Conservation (phyloP, 2,329 filamentous ascomycete species). For the Lachnellula arida region DNA sequence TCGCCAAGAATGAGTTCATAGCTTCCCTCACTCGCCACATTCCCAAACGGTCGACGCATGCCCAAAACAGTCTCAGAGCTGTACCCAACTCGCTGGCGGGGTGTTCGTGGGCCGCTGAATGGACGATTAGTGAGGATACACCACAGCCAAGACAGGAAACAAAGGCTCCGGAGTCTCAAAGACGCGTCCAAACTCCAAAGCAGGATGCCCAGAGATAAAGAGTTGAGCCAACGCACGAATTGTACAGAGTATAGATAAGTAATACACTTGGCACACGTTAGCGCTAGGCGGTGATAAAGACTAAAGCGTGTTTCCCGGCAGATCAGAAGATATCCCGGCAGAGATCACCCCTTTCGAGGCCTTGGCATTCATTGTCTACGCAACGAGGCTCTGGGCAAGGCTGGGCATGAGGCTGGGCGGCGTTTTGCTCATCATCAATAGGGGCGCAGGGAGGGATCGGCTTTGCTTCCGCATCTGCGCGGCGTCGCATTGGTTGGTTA, state of each 20-base stretch:
- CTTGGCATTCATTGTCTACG: not conserved
- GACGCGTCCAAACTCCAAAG: constrained; percentile 2
- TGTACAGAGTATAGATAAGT: not conserved
- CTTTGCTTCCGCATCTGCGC: too few species aligned
- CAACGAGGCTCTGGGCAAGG: constrained; percentile 13
- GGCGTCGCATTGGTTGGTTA: too few species aligned
- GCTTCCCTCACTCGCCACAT: constrained; percentile 3
- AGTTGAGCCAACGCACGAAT: constrained; percentile 1
- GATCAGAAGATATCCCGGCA: constrained; percentile 2
- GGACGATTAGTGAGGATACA: constrained; percentile 8
- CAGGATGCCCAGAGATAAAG: constrained; percentile 18
- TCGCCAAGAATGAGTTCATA: constrained; percentile 4
- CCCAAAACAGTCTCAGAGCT: constrained; percentile 11
- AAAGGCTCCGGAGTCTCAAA: constrained; percentile 16
- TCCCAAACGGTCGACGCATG: constrained; percentile 11
- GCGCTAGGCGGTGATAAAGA: constrained; percentile 7
- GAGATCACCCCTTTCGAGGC: constrained; percentile 6
- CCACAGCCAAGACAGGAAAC: constrained; percentile 16
- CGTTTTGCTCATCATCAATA: not conserved
- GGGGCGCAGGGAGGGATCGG: too few species aligned
- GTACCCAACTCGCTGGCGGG: constrained; percentile 4
- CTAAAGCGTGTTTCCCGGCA: constrained; percentile 6
- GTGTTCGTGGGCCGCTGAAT: not conserved
- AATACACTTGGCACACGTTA: constrained; percentile 10
- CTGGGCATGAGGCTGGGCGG: constrained; percentile 7